Conservation (phyloP, 257 asterid species). For the Ligustrum vulgare region DNA sequence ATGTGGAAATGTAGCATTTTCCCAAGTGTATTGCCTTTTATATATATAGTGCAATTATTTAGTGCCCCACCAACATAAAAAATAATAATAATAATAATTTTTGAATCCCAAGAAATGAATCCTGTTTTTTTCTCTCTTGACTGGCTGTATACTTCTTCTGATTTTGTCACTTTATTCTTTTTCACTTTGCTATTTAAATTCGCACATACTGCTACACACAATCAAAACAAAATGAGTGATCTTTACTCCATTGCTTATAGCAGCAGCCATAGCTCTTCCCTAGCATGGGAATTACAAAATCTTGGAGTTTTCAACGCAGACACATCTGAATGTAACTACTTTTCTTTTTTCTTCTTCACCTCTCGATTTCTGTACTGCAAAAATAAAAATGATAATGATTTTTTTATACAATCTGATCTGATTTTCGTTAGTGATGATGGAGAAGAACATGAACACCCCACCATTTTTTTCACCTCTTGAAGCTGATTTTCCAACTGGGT, state of each 20-base stretch:
- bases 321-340: conserved; percentile 41
- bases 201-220: background rate
- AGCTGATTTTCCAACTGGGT: conserved; percentile 62
- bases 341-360: background rate
- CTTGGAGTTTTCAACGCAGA: conserved; percentile 74
- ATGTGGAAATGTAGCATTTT: background rate
- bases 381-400: background rate
- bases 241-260: conserved; percentile 62
- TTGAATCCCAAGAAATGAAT: conserved; percentile 41
- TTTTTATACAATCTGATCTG: background rate
- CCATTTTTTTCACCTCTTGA: conserved; percentile 35
- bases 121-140: conserved; percentile 45
- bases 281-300: conserved; percentile 41
- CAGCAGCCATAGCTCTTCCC: conserved; percentile 33
- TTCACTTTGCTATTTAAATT: conserved; percentile 4
- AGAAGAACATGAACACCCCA: conserved; percentile 42
- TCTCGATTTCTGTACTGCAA: background rate
- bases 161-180: conserved; percentile 32
- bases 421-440: conserved; percentile 18
- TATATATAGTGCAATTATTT: conserved; percentile 54
- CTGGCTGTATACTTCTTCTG: conserved; percentile 42
- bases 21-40: conserved; percentile 33
- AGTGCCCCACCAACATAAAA: conserved; percentile 53
- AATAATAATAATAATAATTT: conserved; percentile 2
- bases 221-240: conserved; percentile 38